Evolutionary conservation across 805 yeast genomes (phyloP).

Genomic region (Nakazawaea holstii): DNA sequence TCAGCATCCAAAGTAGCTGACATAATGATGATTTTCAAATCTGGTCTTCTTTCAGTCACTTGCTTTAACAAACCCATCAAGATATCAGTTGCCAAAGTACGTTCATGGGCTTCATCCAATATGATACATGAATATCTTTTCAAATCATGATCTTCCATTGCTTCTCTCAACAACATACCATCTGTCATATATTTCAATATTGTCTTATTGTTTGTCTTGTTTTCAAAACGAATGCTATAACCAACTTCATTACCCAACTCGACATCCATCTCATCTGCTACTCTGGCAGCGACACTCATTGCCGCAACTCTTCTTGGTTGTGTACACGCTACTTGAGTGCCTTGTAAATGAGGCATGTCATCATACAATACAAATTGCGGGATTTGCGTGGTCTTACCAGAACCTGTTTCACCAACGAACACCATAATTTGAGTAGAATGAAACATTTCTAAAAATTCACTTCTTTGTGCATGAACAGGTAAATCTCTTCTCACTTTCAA

Average conservation of each 20-base stretch:
- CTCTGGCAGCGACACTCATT: conserved; percentile 96
- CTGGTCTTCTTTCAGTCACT: conserved; percentile 73
- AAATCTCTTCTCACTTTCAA: conserved; percentile 74
- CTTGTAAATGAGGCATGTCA: conserved; percentile 83
- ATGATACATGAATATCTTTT: conserved; percentile 81
- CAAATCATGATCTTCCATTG: conserved; percentile 91
- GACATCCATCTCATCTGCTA: conserved; percentile 96
- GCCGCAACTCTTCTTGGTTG: conserved; percentile 98
- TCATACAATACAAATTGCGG: conserved; percentile 94
- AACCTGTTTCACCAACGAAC: conserved; percentile 98
- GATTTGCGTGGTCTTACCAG: conserved; percentile 97
- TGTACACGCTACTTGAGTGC: conserved; percentile 90
- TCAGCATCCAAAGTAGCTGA: conserved; percentile 97
- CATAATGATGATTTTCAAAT: conserved; percentile 89
- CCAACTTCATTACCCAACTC: conserved; percentile 92
- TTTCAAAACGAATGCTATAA: conserved; percentile 90
- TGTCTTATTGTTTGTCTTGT: conserved; percentile 75
- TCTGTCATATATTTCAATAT: conserved; percentile 95
- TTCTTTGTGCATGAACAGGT: conserved; percentile 93
- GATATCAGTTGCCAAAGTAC: conserved; percentile 94
- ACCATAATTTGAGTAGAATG: conserved; percentile 93
- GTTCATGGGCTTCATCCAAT: conserved; percentile 96
- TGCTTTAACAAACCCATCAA: conserved; percentile 91
- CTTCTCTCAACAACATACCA: conserved; percentile 96
- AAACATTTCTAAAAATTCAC: conserved; percentile 77